Evolutionary conservation across 352 stramenopile species (phyloP).

Genomic region (Phytophthora uliginosa): DNA sequence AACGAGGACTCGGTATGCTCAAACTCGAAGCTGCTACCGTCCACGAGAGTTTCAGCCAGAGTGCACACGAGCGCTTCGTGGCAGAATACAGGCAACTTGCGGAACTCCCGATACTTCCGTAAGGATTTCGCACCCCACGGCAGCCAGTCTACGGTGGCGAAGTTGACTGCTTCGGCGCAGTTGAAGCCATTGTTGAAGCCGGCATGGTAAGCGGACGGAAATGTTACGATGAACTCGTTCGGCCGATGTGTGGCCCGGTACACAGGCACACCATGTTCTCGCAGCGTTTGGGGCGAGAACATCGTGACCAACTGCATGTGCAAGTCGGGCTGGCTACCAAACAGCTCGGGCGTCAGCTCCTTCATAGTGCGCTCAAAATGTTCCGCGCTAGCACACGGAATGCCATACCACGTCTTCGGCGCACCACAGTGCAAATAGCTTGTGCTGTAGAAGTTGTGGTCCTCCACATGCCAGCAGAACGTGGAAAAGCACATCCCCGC

Average conservation of each 20-base stretch:
- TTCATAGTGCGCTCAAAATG: constrained; percentile 93
- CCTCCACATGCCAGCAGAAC: constrained; percentile 99
- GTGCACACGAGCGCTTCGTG: constrained; percentile 89
- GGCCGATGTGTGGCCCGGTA: constrained; percentile 96
- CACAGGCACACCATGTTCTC: constrained; percentile 93
- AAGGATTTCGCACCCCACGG: constrained; percentile 83
- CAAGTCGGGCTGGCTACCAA: constrained; percentile 96
- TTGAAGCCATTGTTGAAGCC: constrained; percentile 99
- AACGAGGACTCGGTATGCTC: constrained; percentile 58
- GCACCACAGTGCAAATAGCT: constrained; percentile 99
- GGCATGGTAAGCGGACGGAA: constrained; percentile 98
- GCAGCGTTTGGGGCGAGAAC: constrained; percentile 79
- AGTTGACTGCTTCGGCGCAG: constrained; percentile 93
- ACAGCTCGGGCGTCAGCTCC: constrained; percentile 95
- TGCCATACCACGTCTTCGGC: constrained; percentile 99
- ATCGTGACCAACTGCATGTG: constrained; percentile 94
- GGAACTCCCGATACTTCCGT: constrained; percentile 79
- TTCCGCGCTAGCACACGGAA: constrained; percentile 93
- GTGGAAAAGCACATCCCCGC: constrained; percentile 99
- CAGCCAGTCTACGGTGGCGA: constrained; percentile 91
- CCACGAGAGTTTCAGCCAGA: constrained; percentile 73
- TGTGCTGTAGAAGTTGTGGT: constrained; percentile 99
- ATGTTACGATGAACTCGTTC: constrained; percentile 99
- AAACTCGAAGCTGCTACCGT: constrained; percentile 64
- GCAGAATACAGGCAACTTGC: constrained; percentile 88